A percentile compares a stretch with the other conserved stretches of the same genome.
Evolutionary conservation across 768 basidiomycete species (phyloP).

Genomic region (Leccinum rimulosum): DNA sequence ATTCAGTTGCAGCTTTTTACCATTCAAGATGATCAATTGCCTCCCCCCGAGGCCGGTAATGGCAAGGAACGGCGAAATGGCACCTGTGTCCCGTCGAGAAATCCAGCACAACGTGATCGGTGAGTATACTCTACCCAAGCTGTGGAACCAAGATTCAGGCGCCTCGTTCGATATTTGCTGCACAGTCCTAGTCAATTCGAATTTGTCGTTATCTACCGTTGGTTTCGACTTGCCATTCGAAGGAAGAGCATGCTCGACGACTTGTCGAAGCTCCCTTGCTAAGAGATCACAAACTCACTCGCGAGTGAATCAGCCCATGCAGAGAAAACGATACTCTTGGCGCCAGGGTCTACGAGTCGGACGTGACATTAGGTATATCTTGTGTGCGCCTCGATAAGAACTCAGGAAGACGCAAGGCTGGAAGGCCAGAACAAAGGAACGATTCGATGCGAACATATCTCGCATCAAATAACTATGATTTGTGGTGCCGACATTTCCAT

Average conservation of each 20-base stretch:
- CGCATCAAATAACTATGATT: too few relatives aligned
- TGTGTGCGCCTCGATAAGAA: conserved; percentile 74
- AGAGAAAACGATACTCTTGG: conserved; percentile 86
- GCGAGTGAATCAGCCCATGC: conserved; percentile 87
- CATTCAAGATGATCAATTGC: conserved; percentile 37
- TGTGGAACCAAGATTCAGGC: conserved; percentile 79
- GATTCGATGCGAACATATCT: too few relatives aligned
- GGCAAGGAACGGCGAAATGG: conserved; percentile 39
- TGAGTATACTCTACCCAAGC: conserved; percentile 36
- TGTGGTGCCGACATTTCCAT: too few relatives aligned
- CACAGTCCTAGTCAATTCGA: conserved; percentile 34
- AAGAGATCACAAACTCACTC: conserved; percentile 45
- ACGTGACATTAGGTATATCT: conserved; percentile 46
- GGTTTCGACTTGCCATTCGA: conserved; percentile 48
- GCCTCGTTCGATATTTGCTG: conserved; percentile 66
- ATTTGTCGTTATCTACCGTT: not conserved
- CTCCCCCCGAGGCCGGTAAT: conserved; percentile 31
- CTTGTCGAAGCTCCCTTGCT: conserved; percentile 34
- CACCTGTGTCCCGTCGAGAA: conserved; percentile 55
- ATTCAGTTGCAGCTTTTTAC: conserved; percentile 63
- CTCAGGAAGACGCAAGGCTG: conserved; percentile 45
- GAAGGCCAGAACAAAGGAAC: too few relatives aligned
- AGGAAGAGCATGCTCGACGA: conserved; percentile 68
- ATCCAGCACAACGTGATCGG: conserved; percentile 67
- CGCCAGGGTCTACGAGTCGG: conserved; percentile 59